Evolutionary conservation across 139 green algal genomes (phyloP).

Genomic region (Micractinium conductrix): DNA sequence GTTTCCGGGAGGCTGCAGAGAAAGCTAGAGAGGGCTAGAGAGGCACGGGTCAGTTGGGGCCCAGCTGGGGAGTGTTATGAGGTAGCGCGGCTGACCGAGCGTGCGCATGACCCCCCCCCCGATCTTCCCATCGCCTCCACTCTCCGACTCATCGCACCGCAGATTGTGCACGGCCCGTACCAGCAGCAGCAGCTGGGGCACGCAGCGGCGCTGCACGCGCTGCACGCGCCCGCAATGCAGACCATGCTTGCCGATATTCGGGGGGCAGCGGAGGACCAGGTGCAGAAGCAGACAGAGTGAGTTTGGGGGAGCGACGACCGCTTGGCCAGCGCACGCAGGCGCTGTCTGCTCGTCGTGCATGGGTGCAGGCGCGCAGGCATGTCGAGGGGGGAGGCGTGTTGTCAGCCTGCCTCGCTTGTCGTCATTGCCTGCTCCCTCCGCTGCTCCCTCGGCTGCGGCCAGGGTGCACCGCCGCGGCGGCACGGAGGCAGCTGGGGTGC

Average conservation of each 20-base stretch:
- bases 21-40: too few relatives aligned
- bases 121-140: not conserved
- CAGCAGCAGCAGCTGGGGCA: slow-evolving; percentile 9
- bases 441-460: not conserved
- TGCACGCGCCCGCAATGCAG: slow-evolving; percentile 1
- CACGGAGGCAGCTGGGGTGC: slow-evolving; percentile 3
- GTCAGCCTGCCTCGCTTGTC: not conserved
- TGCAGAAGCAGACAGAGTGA: slow-evolving; percentile 5
- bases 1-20: too few relatives aligned
- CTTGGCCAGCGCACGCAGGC: too few relatives aligned
- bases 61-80: too few relatives aligned
- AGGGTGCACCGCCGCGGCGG: not conserved
- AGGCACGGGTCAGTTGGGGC: too few relatives aligned
- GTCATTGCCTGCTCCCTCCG: not conserved
- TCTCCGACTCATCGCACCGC: not conserved
- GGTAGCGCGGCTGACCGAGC: too few relatives aligned
- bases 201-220: not conserved
- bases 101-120: too few relatives aligned
- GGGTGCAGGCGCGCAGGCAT: not conserved
- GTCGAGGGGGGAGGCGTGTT: not conserved
- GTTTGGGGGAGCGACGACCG: not conserved
- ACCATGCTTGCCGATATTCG: not conserved
- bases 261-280: not conserved
- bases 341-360: too few relatives aligned
- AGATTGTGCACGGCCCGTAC: not conserved